Evolutionary conservation across 176 grass and related monocot species (phyloP), one percentile per base, ranked within the genome.

Genomic region (Eragrostis nindensis): DNA sequence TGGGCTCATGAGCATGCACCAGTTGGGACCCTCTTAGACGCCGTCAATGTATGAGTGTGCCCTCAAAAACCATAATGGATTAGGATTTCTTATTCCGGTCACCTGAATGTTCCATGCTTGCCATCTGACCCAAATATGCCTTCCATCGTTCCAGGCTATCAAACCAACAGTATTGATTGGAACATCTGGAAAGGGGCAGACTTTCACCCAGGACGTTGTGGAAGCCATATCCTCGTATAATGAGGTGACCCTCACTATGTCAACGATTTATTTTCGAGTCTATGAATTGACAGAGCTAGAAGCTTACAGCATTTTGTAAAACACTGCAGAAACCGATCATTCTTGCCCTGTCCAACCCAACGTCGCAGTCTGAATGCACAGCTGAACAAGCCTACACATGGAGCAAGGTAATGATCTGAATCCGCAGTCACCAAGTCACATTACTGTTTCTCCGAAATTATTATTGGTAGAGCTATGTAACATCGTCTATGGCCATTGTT

Each of bases 381-480:
- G 92, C 95, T 52, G 92, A 94, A 80, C 92, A 95, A 93, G 95
- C 95, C 70, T 95, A 98, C 70, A 91, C 95, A 78, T 98, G 95
- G 95, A 95, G 87, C 81, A 93, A 98, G 95, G 95, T 90, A 89
- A 91, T 80, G 2, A 27, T 86, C 77, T 78, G 25, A 71, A 21
- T 80, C 48, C 22, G 40, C 21, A 62, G 64, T 62, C 3, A 43
- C 2, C 1, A 3, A 61, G 10, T 52, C 7, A 38, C 52, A 22
- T 57, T 24, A 27, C 1, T 0, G 50, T 30, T 83, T 32, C 45
- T 66, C 16, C 4, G 1, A 71, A 49, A 65, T 68, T 60, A 62
- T 50, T 52, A 41, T 44, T 83, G 18, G 42, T 75, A 36, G 16
- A 80, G 62, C 26, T 70, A 64, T 74, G 54, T 36, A 30, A 54